Conservation (phyloP, 2,329 filamentous ascomycete genomes). For the Aspergillus sp. region DNA sequence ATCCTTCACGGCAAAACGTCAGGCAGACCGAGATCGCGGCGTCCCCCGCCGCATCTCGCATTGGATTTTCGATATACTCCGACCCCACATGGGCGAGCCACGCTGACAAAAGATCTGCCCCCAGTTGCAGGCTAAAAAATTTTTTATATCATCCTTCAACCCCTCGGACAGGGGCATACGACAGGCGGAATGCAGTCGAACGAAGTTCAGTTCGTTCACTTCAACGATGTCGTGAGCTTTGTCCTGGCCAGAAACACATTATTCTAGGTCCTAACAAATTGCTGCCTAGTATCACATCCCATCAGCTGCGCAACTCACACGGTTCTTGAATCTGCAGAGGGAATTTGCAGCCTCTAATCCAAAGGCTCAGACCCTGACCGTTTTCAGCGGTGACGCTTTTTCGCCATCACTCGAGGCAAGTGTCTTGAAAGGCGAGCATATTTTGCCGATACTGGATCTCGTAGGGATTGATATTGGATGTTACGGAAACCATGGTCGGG, state of each 20-base stretch:
- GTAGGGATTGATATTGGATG: slow-evolving; percentile 15
- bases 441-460: slow-evolving; percentile 15
- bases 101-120: background rate
- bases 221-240: slow-evolving; percentile 11
- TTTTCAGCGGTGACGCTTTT: slow-evolving; percentile 20
- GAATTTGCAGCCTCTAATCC: slow-evolving; percentile 4
- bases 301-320: background rate
- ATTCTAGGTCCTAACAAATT: background rate
- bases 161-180: background rate
- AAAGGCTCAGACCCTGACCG: background rate
- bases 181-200: background rate
- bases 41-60: no score
- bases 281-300: slow-evolving; percentile 9
- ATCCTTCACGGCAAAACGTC: no score
- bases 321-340: slow-evolving; percentile 4
- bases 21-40: no score
- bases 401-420: slow-evolving; percentile 19
- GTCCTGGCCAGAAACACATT: background rate
- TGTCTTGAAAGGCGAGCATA: slow-evolving; percentile 18
- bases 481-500: slow-evolving; percentile 20
- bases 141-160: background rate
- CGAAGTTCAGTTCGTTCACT: slow-evolving; percentile 11
- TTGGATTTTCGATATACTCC: no score
- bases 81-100: background rate
- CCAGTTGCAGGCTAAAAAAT: no score